These are phyloP conservation scores for Diaporthe ilicicola DNA, from an alignment of 2,329 filamentous ascomycete species.

Conservation along the genomic window DNA sequence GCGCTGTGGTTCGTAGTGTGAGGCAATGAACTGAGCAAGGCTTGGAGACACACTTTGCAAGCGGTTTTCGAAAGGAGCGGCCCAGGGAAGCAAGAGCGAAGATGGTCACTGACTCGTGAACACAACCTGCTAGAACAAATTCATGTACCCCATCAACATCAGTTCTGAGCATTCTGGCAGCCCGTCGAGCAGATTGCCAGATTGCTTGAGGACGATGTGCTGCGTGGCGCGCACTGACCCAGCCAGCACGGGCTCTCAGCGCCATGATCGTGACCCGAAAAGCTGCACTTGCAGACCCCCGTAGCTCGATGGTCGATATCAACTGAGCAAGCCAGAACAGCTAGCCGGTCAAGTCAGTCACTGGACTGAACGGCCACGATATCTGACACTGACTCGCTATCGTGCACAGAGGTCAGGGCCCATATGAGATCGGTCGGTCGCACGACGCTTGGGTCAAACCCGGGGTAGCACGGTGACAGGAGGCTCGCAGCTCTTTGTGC, in stretches of 20 bases:
- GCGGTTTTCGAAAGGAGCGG: not conserved
- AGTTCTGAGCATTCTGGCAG: not conserved
- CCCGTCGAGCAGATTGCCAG: not conserved
- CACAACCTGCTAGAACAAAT: not conserved
- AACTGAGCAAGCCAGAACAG: not conserved
- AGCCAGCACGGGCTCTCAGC: not conserved
- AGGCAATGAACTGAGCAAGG: not conserved
- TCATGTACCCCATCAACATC: not conserved
- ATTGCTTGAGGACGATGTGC: not conserved
- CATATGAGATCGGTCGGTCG: not conserved
- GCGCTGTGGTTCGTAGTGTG: not conserved
- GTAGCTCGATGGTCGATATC: not conserved
- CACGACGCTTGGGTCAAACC: not conserved
- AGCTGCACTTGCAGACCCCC: not conserved
- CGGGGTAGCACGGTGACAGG: not conserved
- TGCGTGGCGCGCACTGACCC: not conserved
- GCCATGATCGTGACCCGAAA: not conserved
- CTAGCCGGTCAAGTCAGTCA: not conserved
- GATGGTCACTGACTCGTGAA: not conserved
- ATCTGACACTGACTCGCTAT: not conserved
- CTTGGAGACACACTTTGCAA: not conserved
- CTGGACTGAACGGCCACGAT: not conserved
- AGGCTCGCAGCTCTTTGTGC: not conserved
- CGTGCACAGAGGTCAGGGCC: not conserved
- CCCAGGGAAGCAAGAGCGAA: no score